Evolutionary conservation across 2,329 filamentous ascomycete species (phyloP), one percentile per base, ranked within the genome.

Genomic region (Neocucurbitaria cava): DNA sequence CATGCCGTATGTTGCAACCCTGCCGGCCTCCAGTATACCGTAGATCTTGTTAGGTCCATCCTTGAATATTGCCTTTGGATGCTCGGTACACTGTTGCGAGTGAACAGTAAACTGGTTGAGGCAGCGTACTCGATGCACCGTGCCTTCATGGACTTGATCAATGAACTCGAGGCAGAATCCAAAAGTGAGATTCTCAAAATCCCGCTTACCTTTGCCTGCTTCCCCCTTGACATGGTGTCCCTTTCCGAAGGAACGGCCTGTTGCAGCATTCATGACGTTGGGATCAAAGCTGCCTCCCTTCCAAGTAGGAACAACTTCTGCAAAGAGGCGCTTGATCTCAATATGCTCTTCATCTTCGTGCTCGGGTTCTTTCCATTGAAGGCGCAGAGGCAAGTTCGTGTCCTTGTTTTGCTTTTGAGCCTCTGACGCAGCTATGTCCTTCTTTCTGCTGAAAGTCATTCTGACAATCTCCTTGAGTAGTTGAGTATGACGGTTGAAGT

Each of bases 21-120:
- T 33, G 6, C 21, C 21, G 13, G 35, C 45, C 10, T 42, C 30
- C 18, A 55, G 15, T 0, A 33, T 24, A 6, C 42, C 39, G 23
- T 56, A 58, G n/a, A 58, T 41, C n/a, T 10, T 15, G 26, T 58
- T 56, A 9, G 52, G 56, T 1, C 56, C 52, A 17, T 58, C 52
- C 20, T 58, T 58, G 11, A 35, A 41, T 1, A 20, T 18, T 2
- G 45, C n/a, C 26, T 46, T 55, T 3, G 30, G 15, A 10, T 58
- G 56, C 10, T 23, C 30, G 0, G 11, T 46, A 26, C 56, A 55
- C 15, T 50, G 47, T 1, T 33, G 18, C 4, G 52, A 58, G 7
- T 52, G 43, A 13, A 49, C 31, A 1, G 33, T 31, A 18, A 55
- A 58, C 3, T 35, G 26, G 13, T 55, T 49, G 35, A 49, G 46